phyloP scores from a whole-genome alignment of 768 basidiomycete species.

The Pleurotus sapidus region DNA sequence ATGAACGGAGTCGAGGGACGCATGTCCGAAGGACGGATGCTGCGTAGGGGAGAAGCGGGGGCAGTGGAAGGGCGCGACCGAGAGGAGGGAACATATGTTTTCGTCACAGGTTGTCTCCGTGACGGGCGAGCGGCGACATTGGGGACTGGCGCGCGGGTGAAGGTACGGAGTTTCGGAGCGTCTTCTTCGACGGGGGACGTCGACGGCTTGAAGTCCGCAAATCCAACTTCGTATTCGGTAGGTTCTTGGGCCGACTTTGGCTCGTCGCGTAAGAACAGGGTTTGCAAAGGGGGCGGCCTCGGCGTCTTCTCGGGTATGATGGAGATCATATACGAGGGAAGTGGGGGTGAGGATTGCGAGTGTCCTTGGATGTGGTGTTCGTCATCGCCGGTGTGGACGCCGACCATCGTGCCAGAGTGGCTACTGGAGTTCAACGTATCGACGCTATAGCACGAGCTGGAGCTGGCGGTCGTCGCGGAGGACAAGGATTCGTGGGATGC shows the following conservation, averaged over 20 bases:
- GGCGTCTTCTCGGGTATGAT: background rate
- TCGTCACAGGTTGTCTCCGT: background rate
- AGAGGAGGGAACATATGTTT: background rate
- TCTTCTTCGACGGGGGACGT: background rate
- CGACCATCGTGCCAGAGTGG: background rate
- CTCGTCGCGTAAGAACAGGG: background rate
- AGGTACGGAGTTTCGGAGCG: background rate
- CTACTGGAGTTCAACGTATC: background rate
- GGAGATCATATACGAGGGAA: too few species aligned
- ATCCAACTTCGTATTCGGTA: slow-evolving; percentile 1
- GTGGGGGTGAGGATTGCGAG: background rate
- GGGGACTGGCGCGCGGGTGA: background rate
- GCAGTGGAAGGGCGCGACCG: slow-evolving; percentile 1
- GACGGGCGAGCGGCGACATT: background rate
- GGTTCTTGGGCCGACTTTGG: background rate
- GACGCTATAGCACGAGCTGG: slow-evolving; percentile 5
- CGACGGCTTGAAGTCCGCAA: background rate
- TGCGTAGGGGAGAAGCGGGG: background rate
- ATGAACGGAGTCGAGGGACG: slow-evolving; percentile 1
- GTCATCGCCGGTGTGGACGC: background rate
- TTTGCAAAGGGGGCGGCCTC: background rate
- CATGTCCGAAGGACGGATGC: background rate
- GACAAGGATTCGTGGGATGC: slow-evolving; percentile 2
- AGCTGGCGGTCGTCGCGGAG: slow-evolving; percentile 1
- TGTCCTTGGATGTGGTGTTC: background rate